phyloP scores from a whole-genome alignment of 2,329 filamentous ascomycete genomes.

The Parafenestella ontariensis region DNA sequence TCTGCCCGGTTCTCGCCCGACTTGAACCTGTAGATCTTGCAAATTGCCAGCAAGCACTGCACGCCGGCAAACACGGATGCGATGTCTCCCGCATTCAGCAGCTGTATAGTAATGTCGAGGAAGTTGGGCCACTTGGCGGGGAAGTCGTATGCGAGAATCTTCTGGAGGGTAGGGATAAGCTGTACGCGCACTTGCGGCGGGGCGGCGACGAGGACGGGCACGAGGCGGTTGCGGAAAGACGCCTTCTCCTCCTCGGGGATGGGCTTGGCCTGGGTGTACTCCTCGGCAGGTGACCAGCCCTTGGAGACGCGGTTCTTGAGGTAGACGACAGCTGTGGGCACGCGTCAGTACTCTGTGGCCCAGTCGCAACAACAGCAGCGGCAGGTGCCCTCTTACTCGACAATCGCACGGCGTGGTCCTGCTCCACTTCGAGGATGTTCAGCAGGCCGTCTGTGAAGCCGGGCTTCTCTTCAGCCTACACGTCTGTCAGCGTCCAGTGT shows the following conservation, averaged over 20 bases:
- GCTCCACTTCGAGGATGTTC: constrained; percentile 88
- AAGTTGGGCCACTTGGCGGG: constrained; percentile 93
- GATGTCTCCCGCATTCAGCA: constrained; percentile 86
- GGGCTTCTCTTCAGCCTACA: constrained; percentile 83
- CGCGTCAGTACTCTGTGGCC: constrained; percentile 28
- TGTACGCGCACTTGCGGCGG: constrained; percentile 85
- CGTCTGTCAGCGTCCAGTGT: constrained; percentile 31
- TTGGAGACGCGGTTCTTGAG: constrained; percentile 97
- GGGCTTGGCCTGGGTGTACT: constrained; percentile 72
- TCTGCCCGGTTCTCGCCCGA: constrained; percentile 80
- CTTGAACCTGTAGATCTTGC: constrained; percentile 95
- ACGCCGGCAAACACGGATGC: constrained; percentile 89
- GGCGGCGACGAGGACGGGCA: constrained; percentile 85
- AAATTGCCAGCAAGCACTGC: constrained; percentile 92
- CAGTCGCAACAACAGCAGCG: not conserved
- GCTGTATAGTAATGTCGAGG: constrained; percentile 87
- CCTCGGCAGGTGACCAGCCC: constrained; percentile 83
- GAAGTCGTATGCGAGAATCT: constrained; percentile 95
- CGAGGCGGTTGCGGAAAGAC: constrained; percentile 83
- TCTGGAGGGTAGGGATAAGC: constrained; percentile 91
- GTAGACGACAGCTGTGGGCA: constrained; percentile 82
- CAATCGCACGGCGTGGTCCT: constrained; percentile 82
- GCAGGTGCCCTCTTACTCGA: constrained; percentile 69
- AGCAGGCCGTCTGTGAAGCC: constrained; percentile 91
- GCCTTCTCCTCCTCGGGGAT: constrained; percentile 91